Evolutionary conservation across 108 stramenopile genomes (phyloP).

Genomic region (Cylindrotheca fusiformis): DNA sequence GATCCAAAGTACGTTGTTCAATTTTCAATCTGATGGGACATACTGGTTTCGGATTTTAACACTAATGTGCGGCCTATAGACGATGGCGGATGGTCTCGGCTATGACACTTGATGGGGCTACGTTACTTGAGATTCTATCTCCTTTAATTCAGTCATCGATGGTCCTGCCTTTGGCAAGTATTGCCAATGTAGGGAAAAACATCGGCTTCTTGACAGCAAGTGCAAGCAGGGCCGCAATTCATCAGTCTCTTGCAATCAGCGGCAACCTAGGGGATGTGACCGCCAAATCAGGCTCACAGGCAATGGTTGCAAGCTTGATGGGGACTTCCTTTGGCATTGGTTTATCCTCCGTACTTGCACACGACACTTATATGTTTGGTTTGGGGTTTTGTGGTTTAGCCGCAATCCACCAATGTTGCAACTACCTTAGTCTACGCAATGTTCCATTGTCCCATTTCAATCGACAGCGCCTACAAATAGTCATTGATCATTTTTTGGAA

Average conservation of each 20-base stretch:
- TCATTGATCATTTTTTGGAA: constrained; percentile 46
- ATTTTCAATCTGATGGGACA: too few relatives aligned
- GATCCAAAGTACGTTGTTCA: constrained; percentile 73
- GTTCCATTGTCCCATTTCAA: constrained; percentile 80
- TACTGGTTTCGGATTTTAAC: too few relatives aligned
- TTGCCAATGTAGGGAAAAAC: constrained; percentile 98
- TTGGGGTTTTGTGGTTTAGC: constrained; percentile 59
- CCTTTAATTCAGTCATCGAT: constrained; percentile 71
- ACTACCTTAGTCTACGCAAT: constrained; percentile 67
- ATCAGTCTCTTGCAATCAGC: constrained; percentile 73
- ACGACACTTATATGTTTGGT: constrained; percentile 39
- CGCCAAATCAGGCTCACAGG: constrained; percentile 93
- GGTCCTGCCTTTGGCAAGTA: constrained; percentile 81
- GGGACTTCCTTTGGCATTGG: constrained; percentile 90
- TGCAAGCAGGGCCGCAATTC: constrained; percentile 92
- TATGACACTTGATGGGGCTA: constrained; percentile 80
- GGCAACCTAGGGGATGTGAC: constrained; percentile 97
- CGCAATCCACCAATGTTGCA: constrained; percentile 70
- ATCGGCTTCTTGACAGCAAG: constrained; percentile 90
- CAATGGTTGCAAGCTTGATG: constrained; percentile 80
- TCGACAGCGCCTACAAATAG: constrained; percentile 66
- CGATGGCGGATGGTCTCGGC: constrained; percentile 89
- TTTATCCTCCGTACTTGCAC: constrained; percentile 58
- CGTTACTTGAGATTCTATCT: constrained; percentile 82
- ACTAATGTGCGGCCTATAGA: background rate